These are phyloP conservation scores for Amaranthus tricolor DNA, from an alignment of 179 eudicot genomes.

Conservation along the genomic window DNA sequence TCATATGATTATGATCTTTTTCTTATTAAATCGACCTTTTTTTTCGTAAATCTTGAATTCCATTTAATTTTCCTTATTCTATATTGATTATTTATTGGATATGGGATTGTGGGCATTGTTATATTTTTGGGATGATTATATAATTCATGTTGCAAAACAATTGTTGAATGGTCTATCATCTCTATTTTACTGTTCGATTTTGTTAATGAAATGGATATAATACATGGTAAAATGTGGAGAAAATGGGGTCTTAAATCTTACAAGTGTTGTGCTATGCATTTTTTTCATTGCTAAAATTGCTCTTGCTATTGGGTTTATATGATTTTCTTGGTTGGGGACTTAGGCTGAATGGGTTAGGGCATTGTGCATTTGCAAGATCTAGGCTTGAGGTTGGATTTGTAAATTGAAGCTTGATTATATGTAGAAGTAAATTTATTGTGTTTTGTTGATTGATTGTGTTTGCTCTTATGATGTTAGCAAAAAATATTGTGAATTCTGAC, in stretches of 20 bases:
- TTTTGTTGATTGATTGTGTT: neutral
- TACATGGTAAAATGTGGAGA: neutral
- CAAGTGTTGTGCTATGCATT: too few species aligned
- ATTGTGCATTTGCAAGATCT: slow-evolving; percentile 10
- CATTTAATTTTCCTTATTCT: too few species aligned
- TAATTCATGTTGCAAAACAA: neutral
- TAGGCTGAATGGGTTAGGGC: neutral
- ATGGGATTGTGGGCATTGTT: neutral
- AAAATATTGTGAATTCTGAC: neutral
- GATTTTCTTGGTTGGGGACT: neutral
- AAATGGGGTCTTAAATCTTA: neutral
- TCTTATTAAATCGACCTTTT: neutral
- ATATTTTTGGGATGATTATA: neutral
- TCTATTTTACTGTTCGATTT: neutral
- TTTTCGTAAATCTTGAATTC: too few species aligned
- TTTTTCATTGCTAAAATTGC: neutral
- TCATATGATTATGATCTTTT: neutral
- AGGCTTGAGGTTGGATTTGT: neutral
- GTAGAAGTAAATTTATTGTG: too few species aligned
- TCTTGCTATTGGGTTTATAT: neutral
- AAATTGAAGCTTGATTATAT: too few species aligned
- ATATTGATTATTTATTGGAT: neutral
- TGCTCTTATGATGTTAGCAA: neutral
- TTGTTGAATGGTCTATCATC: neutral
- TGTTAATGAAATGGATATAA: neutral